phyloP scores from a whole-genome alignment of 306 rosid species.

The Arachis hypogaea region DNA sequence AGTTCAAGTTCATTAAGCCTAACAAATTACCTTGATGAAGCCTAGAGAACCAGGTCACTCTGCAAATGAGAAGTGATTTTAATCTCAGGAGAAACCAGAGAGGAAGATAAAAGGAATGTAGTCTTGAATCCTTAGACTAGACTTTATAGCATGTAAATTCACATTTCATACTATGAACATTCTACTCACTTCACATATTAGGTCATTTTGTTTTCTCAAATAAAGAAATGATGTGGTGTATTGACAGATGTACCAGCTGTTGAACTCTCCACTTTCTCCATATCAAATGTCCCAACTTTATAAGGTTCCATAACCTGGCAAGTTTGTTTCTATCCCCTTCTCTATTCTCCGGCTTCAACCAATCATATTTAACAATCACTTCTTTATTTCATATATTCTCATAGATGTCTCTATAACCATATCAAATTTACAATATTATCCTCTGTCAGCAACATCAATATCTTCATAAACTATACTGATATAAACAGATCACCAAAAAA shows the following conservation, averaged over 20 bases:
- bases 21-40: conserved; percentile 7
- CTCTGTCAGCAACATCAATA: not conserved
- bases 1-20: conserved; percentile 14
- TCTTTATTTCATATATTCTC: not conserved
- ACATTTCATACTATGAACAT: not conserved
- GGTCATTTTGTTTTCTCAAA: not conserved
- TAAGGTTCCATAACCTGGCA: not conserved
- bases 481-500: conserved; percentile 13
- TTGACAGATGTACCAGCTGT: not conserved
- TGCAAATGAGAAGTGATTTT: not conserved
- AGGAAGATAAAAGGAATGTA: not conserved
- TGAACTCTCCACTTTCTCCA: not conserved
- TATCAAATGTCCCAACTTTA: conserved; percentile 8
- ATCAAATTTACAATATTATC: not conserved
- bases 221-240: not conserved
- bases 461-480: conserved; percentile 24
- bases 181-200: conserved; percentile 6
- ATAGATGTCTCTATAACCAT: not conserved
- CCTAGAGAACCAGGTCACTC: not conserved
- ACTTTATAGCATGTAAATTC: not conserved
- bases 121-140: not conserved
- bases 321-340: not conserved
- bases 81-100: not conserved
- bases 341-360: not conserved
- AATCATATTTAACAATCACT: not conserved